A percentile compares a stretch with the other conserved stretches of the same genome.
Conservation (phyloP, 2,329 filamentous ascomycete genomes). For the Nemania sp. region DNA sequence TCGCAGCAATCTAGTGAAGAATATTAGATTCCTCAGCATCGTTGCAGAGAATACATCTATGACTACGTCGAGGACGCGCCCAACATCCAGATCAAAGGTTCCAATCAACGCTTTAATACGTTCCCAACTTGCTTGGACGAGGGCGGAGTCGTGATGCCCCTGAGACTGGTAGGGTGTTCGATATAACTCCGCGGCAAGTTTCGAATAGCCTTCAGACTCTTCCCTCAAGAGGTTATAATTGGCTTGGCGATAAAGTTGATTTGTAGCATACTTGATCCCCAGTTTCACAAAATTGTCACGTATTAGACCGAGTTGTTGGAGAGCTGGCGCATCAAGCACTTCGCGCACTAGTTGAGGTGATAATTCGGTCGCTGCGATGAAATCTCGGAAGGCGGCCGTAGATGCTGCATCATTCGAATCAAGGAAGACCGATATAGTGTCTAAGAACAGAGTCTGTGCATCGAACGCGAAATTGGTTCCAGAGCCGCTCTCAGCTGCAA, state of each 20-base stretch:
- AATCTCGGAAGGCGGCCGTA: constrained; percentile 60
- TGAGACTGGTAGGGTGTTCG: constrained; percentile 71
- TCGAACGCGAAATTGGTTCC: constrained; percentile 55
- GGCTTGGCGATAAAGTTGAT: constrained; percentile 89
- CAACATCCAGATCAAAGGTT: constrained; percentile 95
- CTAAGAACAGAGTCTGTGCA: constrained; percentile 74
- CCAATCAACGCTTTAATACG: constrained; percentile 92
- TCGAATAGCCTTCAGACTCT: constrained; percentile 95
- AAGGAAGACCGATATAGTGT: constrained; percentile 77
- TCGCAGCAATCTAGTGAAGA: constrained; percentile 91
- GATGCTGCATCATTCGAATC: constrained; percentile 65
- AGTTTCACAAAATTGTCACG: constrained; percentile 82
- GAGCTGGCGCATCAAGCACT: constrained; percentile 76
- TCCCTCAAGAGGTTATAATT: constrained; percentile 96
- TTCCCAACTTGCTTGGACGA: constrained; percentile 85
- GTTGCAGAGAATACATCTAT: constrained; percentile 94
- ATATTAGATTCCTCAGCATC: constrained; percentile 87
- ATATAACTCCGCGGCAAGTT: constrained; percentile 93
- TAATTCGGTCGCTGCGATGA: constrained; percentile 74
- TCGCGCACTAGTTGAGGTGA: constrained; percentile 74
- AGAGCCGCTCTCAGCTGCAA: constrained; percentile 54
- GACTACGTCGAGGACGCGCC: constrained; percentile 89
- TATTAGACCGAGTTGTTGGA: constrained; percentile 78
- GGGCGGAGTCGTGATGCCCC: constrained; percentile 71
- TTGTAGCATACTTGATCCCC: constrained; percentile 87